phyloP scores from a whole-genome alignment of 106 monocot genomes.

The Dendrobium chrysotoxum region DNA sequence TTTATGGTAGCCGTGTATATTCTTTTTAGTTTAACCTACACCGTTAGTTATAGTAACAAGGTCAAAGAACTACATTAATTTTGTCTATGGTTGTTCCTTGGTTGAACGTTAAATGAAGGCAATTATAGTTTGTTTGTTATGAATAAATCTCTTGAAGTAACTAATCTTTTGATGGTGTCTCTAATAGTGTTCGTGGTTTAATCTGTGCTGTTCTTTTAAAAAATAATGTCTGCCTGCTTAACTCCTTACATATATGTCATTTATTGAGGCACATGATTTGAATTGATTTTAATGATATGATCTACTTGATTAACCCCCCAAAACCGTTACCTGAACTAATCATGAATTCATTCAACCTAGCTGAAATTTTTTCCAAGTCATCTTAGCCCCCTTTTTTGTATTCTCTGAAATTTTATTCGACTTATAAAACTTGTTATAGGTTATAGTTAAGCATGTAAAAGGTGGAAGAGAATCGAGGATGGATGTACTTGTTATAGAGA shows the following conservation, averaged over 20 bases:
- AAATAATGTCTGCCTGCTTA: neutral
- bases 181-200: neutral
- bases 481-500: conserved; percentile 89
- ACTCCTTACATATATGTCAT: neutral
- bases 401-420: neutral
- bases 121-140: neutral
- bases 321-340: neutral
- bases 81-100: neutral
- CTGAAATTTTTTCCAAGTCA: neutral
- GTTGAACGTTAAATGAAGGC: neutral
- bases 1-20: neutral
- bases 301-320: no score
- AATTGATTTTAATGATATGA: neutral
- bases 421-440: conserved; percentile 19
- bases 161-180: neutral
- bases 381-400: neutral
- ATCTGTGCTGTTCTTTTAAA: neutral
- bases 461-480: conserved; percentile 77
- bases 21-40: no score
- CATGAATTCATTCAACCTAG: neutral
- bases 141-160: neutral
- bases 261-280: neutral
- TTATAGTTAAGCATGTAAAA: conserved; percentile 53
- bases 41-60: neutral
- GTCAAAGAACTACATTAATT: neutral